Evolutionary conservation across 768 basidiomycete species (phyloP).

Genomic region (Harrya chromipes): DNA sequence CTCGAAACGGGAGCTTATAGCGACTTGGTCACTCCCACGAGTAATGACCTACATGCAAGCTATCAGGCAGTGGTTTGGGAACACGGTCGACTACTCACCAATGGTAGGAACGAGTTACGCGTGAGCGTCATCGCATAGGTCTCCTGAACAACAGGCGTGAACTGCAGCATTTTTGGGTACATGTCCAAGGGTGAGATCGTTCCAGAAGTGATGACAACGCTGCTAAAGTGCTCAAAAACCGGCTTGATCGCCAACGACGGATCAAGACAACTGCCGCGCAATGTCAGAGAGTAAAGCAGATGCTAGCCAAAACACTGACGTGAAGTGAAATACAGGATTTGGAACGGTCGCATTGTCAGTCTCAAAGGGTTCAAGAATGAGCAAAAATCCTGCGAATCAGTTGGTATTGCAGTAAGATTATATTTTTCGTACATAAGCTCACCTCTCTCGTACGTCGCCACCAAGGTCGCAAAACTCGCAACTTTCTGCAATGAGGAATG

Average conservation of each 20-base stretch:
- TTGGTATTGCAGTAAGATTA: neutral
- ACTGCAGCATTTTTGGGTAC: slow-evolving; percentile 99
- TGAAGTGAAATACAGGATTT: slow-evolving; percentile 97
- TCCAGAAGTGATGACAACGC: slow-evolving; percentile 97
- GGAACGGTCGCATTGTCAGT: slow-evolving; percentile 98
- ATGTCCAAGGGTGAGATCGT: slow-evolving; percentile 98
- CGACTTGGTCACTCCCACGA: slow-evolving; percentile 96
- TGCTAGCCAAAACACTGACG: slow-evolving; percentile 46
- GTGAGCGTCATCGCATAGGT: slow-evolving; percentile 98
- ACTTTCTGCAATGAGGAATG: slow-evolving; percentile 91
- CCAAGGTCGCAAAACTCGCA: slow-evolving; percentile 92
- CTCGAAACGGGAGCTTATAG: slow-evolving; percentile 97
- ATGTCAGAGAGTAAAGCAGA: slow-evolving; percentile 8
- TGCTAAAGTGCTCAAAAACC: slow-evolving; percentile 96
- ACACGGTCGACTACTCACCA: slow-evolving; percentile 50
- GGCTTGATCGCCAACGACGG: slow-evolving; percentile 97
- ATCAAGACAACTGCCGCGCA: slow-evolving; percentile 76
- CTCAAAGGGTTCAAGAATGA: slow-evolving; percentile 97
- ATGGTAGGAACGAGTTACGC: slow-evolving; percentile 91
- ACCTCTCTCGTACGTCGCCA: slow-evolving; percentile 98
- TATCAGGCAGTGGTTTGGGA: neutral
- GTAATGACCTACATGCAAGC: slow-evolving; percentile 75
- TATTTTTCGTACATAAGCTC: slow-evolving; percentile 4
- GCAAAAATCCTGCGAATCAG: slow-evolving; percentile 70
- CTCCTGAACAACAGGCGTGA: slow-evolving; percentile 95